Evolutionary conservation across 768 basidiomycete genomes (phyloP).

Genomic region (Boletales sp.): DNA sequence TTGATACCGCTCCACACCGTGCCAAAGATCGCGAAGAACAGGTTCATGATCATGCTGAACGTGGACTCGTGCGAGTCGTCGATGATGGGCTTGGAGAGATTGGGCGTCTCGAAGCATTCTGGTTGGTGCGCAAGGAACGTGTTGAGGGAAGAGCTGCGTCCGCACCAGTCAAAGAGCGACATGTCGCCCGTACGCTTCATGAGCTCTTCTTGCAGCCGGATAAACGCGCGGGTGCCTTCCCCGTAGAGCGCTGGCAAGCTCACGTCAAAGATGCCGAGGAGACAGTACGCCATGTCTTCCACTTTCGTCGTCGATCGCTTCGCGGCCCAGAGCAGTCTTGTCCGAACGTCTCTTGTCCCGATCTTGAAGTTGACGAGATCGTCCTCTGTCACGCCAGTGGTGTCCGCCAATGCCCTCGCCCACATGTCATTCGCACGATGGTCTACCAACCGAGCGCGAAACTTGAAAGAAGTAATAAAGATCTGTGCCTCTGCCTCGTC

Average conservation of each 20-base stretch:
- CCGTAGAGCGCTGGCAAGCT: conserved; percentile 26
- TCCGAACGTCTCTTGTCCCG: conserved; percentile 14
- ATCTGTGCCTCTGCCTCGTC: conserved; percentile 7
- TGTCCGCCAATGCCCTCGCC: conserved; percentile 6
- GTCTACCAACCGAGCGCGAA: conserved; percentile 18
- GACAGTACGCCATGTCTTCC: conserved; percentile 30
- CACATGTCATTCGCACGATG: conserved; percentile 15
- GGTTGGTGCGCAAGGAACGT: conserved; percentile 18
- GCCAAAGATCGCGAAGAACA: conserved; percentile 8
- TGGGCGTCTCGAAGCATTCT: conserved; percentile 12
- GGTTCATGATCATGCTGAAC: conserved; percentile 11
- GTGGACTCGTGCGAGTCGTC: conserved; percentile 5
- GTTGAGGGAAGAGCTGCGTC: conserved; percentile 17
- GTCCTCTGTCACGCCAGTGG: conserved; percentile 12
- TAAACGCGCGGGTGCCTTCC: conserved; percentile 26
- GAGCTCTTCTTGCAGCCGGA: conserved; percentile 26
- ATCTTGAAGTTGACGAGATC: conserved; percentile 12
- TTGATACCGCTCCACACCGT: conserved; percentile 7
- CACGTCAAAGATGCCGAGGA: conserved; percentile 29
- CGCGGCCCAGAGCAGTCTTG: conserved; percentile 26
- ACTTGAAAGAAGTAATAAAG: conserved; percentile 15
- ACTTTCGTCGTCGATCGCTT: conserved; percentile 24
- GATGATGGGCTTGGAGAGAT: conserved; percentile 1
- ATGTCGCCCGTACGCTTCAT: conserved; percentile 24
- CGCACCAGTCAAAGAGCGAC: conserved; percentile 26